Percentiles rank a stretch among this genome's conserved stretches.
Evolutionary conservation across 2,329 filamentous ascomycete species (phyloP).

Genomic region (Rhinocladiella mackenziei): DNA sequence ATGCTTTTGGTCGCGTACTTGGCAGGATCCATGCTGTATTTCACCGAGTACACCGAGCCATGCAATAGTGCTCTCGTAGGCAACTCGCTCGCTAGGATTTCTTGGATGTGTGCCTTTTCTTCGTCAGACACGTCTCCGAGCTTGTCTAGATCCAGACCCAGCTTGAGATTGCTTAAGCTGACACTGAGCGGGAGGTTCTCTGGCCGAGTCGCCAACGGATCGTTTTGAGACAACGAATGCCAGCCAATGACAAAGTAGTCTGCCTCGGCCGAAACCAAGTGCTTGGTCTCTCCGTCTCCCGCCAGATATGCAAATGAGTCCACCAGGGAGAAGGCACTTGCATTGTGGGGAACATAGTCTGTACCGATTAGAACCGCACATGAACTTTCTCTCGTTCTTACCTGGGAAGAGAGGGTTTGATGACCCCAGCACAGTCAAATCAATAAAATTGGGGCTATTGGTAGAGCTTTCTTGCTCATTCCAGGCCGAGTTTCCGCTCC

Average conservation of each 20-base stretch:
- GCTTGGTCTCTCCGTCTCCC: constrained; percentile 14
- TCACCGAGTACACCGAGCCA: too few relatives aligned
- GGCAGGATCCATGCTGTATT: too few relatives aligned
- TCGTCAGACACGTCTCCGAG: constrained; percentile 40
- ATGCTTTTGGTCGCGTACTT: too few relatives aligned
- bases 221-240: constrained; percentile 30
- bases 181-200: too few relatives aligned
- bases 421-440: constrained; percentile 23
- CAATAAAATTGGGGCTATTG: background rate
- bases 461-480: too few relatives aligned
- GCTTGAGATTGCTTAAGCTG: too few relatives aligned
- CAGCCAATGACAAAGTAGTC: constrained; percentile 44
- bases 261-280: constrained; percentile 32
- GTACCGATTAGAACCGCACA: too few relatives aligned
- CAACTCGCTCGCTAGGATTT: too few relatives aligned
- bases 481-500: constrained; percentile 23
- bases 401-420: constrained; percentile 43
- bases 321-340: constrained; percentile 42
- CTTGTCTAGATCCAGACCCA: constrained; percentile 40
- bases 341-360: constrained; percentile 42
- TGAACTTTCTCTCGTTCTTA: too few relatives aligned
- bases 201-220: too few relatives aligned
- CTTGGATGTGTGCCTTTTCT: constrained; percentile 33
- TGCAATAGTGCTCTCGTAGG: too few relatives aligned
- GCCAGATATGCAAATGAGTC: constrained; percentile 41